Evolutionary conservation across 805 yeast species (phyloP), one percentile per base, ranked within the genome.

Genomic region (Pichia thaimueangensis): DNA sequence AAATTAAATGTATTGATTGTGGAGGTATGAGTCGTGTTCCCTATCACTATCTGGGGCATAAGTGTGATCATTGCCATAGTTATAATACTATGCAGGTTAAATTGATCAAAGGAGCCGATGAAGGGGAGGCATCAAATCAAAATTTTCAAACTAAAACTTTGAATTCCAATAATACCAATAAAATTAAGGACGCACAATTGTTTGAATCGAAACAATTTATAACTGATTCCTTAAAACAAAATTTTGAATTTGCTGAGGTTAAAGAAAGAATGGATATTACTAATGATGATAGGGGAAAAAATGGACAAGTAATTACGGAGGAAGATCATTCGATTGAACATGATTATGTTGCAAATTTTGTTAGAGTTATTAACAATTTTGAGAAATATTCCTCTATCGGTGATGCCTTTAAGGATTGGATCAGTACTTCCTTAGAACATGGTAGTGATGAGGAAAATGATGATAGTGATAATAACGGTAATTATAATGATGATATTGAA

Each of bases 1-100:
- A 84, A 35, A 71, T 88, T 11, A 71, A 80, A 47, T 85, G 95
- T 64, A 83, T 85, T 59, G 97, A 89, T 62, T 89, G 97, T 62
- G 80, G 80, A 41, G 91, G 93, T 16, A 83, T 82, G 62, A 78
- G 88, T 20, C 74, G 78, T 47, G 80, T 82, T 16, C 65, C 73
- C 11, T 89, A 83, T 62, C 96, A 89, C 62, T 80, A 88, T 39
- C 63, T 89, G 52, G 97, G 97, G 1, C 69, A 87, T 48, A 84
- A 82, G 58, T 89, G 97, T 61, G 82, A 80, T 50, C 87, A 82
- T 58, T 89, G 97, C 63, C 73, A 75, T 45, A 83, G 95, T 57
- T 89, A 88, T 61, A 89, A 89, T 60, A 89, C 97, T 3, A 78
- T 77, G 45, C 91, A 86, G 57, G 50, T 78, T 43, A 76, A 75